Evolutionary conservation across 169 alveolate species (phyloP).

Genomic region (Plasmodium coatneyi): DNA sequence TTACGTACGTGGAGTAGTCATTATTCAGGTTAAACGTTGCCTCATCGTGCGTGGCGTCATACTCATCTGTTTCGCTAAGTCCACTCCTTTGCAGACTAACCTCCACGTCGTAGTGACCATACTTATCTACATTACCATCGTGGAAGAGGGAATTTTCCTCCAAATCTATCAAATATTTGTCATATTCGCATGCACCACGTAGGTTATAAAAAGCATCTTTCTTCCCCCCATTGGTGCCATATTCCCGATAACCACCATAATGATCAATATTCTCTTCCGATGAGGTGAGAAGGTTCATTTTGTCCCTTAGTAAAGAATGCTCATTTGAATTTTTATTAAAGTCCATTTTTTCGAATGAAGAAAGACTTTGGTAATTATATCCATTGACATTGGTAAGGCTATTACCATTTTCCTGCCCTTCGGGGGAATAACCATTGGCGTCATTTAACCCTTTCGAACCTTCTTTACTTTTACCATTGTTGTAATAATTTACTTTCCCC

Average conservation of each 20-base stretch:
- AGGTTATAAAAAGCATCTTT: slow-evolving; percentile 18
- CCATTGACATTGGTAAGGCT: not conserved
- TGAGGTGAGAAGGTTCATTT: slow-evolving; percentile 36
- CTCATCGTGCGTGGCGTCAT: not conserved
- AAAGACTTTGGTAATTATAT: slow-evolving; percentile 7
- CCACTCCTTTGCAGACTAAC: slow-evolving; percentile 9
- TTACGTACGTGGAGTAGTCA: slow-evolving; percentile 21
- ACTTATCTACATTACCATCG: slow-evolving; percentile 33
- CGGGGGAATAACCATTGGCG: not conserved
- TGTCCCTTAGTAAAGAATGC: slow-evolving; percentile 37
- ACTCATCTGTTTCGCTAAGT: slow-evolving; percentile 21
- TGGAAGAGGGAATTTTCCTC: slow-evolving; percentile 39
- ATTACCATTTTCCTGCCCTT: slow-evolving; percentile 11
- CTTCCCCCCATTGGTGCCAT: slow-evolving; percentile 6
- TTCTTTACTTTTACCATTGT: slow-evolving; percentile 9
- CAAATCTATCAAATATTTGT: slow-evolving; percentile 48
- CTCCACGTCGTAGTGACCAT: slow-evolving; percentile 62
- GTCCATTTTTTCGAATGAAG: slow-evolving; percentile 32
- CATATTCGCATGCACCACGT: slow-evolving; percentile 41
- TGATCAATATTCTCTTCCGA: slow-evolving; percentile 52
- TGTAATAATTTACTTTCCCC: not conserved
- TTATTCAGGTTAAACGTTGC: slow-evolving; percentile 14
- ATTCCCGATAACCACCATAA: slow-evolving; percentile 1
- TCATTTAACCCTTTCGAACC: slow-evolving; percentile 21
- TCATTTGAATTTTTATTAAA: slow-evolving; percentile 15